phyloP scores from a whole-genome alignment of 164 flowering plant species.

The Kalanchoe fedtschenkoi region DNA sequence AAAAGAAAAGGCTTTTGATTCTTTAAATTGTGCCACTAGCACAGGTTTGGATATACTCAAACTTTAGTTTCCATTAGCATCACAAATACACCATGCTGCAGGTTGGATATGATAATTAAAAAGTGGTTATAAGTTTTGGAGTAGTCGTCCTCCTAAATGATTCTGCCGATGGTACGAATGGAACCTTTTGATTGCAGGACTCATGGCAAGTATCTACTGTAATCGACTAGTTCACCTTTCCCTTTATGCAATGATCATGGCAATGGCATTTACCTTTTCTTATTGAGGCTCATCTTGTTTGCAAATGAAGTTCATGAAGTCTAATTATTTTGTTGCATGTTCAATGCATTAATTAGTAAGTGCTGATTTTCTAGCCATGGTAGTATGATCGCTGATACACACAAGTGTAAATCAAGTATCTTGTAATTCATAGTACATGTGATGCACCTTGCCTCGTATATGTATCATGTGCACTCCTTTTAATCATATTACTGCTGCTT shows the following conservation, averaged over 20 bases:
- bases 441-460: neutral
- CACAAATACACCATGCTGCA: neutral
- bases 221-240: neutral
- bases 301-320: neutral
- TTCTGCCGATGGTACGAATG: neutral
- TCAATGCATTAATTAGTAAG: neutral
- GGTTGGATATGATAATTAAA: neutral
- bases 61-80: neutral
- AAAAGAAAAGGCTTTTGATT: conserved; percentile 3
- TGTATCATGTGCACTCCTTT: neutral
- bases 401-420: neutral
- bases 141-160: neutral
- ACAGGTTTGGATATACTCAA: neutral
- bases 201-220: neutral
- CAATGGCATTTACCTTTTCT: neutral
- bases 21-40: neutral
- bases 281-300: neutral
- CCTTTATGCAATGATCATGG: neutral
- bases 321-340: no score
- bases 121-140: neutral
- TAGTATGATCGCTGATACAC: neutral
- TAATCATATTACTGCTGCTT: neutral
- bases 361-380: neutral
- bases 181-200: neutral
- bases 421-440: neutral